phyloP scores from a whole-genome alignment of 2,329 filamentous ascomycete species.

The Aspergillus sclerotialis region DNA sequence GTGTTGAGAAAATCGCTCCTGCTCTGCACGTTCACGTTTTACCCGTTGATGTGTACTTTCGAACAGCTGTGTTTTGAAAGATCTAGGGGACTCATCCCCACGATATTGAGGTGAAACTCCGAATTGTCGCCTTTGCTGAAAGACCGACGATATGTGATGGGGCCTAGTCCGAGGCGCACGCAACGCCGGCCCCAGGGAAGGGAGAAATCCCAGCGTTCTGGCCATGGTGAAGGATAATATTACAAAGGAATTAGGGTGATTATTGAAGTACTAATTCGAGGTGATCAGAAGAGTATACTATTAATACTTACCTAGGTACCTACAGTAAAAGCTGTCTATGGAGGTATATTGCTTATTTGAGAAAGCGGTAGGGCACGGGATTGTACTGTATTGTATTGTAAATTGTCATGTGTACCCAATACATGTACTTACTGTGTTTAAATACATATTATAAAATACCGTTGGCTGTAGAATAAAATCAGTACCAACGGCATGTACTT shows the following conservation, averaged over 20 bases:
- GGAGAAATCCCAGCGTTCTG: conserved; percentile 9
- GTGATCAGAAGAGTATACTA: too few species aligned
- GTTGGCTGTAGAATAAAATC: too few species aligned
- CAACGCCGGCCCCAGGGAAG: conserved; percentile 5
- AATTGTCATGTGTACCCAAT: too few species aligned
- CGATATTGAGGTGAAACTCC: conserved; percentile 11
- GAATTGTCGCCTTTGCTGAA: conserved; percentile 15
- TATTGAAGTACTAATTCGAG: too few species aligned
- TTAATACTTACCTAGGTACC: too few species aligned
- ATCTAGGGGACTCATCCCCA: conserved; percentile 28
- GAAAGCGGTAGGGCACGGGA: too few species aligned
- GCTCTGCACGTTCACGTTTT: conserved; percentile 51
- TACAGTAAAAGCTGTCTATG: too few species aligned
- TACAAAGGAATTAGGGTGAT: background rate
- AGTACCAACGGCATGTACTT: too few species aligned
- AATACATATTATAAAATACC: too few species aligned
- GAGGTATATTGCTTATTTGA: too few species aligned
- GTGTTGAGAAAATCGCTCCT: conserved; percentile 43
- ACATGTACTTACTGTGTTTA: too few species aligned
- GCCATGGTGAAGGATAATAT: conserved; percentile 12
- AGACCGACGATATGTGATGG: background rate
- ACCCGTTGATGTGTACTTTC: conserved; percentile 55
- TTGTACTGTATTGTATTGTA: too few species aligned
- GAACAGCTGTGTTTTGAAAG: conserved; percentile 56
- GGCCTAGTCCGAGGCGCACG: conserved; percentile 3